Evolutionary conservation across 2,329 filamentous ascomycete genomes (phyloP).

Genomic region (Aspergillus intermedius): DNA sequence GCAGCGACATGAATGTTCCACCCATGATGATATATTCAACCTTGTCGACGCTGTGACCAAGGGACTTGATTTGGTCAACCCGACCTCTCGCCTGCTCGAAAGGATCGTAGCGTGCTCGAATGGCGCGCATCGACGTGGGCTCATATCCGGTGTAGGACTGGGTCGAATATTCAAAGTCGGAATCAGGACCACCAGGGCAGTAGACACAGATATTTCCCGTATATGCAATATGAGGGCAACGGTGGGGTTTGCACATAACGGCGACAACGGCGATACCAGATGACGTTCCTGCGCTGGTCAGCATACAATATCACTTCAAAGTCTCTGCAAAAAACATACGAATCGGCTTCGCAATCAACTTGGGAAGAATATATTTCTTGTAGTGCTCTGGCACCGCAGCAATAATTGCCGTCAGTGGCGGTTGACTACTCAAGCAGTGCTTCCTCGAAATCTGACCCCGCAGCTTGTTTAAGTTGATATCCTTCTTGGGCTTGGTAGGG

Average conservation of each 20-base stretch:
- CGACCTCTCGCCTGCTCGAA: slow-evolving; percentile 95
- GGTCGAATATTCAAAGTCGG: slow-evolving; percentile 97
- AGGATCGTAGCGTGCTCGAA: slow-evolving; percentile 91
- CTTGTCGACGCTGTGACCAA: slow-evolving; percentile 96
- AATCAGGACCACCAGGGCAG: slow-evolving; percentile 93
- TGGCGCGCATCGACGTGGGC: slow-evolving; percentile 96
- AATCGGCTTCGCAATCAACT: slow-evolving; percentile 94
- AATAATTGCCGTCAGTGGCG: slow-evolving; percentile 92
- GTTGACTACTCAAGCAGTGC: slow-evolving; percentile 79
- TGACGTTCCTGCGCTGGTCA: slow-evolving; percentile 61
- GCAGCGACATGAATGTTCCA: slow-evolving; percentile 95
- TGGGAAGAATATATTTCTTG: slow-evolving; percentile 97
- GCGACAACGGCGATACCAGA: slow-evolving; percentile 97
- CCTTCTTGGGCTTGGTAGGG: slow-evolving; percentile 64
- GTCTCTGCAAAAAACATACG: slow-evolving; percentile 44
- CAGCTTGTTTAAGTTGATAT: slow-evolving; percentile 87
- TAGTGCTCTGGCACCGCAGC: slow-evolving; percentile 98
- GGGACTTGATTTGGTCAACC: slow-evolving; percentile 91
- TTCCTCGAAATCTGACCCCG: slow-evolving; percentile 87
- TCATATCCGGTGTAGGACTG: slow-evolving; percentile 99
- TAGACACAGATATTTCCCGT: slow-evolving; percentile 99
- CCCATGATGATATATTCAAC: slow-evolving; percentile 99
- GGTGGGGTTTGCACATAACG: slow-evolving; percentile 98
- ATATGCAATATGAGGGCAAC: slow-evolving; percentile 96
- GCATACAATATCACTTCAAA: neutral